These are phyloP conservation scores for Plasmodium reichenowi DNA, from an alignment of 169 alveolate species.

Conservation along the genomic window DNA sequence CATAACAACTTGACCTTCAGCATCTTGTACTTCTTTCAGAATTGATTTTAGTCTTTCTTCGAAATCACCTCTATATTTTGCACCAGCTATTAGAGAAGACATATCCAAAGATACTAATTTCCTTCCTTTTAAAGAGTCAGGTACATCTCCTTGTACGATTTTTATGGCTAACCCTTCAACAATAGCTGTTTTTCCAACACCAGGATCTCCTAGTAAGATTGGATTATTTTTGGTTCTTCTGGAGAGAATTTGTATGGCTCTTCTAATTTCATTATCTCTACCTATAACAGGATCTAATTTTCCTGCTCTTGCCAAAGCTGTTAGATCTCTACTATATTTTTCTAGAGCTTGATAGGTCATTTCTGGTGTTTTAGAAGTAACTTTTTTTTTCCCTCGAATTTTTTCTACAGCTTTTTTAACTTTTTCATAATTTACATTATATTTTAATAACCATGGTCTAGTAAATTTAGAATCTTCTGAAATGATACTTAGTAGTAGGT, in stretches of 20 bases:
- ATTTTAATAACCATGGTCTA: conserved; percentile 86
- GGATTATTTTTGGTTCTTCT: conserved; percentile 92
- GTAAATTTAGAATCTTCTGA: conserved; percentile 90
- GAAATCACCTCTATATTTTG: conserved; percentile 93
- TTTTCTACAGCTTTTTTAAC: conserved; percentile 87
- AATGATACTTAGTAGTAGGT: conserved; percentile 86
- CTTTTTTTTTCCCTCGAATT: conserved; percentile 89
- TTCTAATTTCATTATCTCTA: conserved; percentile 90
- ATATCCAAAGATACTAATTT: conserved; percentile 87
- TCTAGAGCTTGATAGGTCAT: conserved; percentile 84
- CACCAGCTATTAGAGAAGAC: conserved; percentile 89
- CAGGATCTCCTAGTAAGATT: conserved; percentile 91
- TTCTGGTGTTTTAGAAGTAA: conserved; percentile 90
- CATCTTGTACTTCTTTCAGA: conserved; percentile 89
- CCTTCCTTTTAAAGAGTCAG: conserved; percentile 89
- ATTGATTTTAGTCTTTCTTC: conserved; percentile 92
- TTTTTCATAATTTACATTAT: conserved; percentile 86
- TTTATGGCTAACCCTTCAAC: conserved; percentile 93
- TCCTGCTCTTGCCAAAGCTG: conserved; percentile 90
- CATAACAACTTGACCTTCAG: conserved; percentile 91
- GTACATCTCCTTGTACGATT: conserved; percentile 91
- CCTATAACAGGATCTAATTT: conserved; percentile 93
- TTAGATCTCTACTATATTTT: conserved; percentile 87
- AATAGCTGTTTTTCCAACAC: conserved; percentile 94
- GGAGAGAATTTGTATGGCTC: conserved; percentile 89